A percentile compares a stretch with the other conserved stretches of the same genome.
These are phyloP conservation scores for Fusarium bactridioides DNA, from an alignment of 2,329 filamentous ascomycete genomes.

Conservation along the genomic window DNA sequence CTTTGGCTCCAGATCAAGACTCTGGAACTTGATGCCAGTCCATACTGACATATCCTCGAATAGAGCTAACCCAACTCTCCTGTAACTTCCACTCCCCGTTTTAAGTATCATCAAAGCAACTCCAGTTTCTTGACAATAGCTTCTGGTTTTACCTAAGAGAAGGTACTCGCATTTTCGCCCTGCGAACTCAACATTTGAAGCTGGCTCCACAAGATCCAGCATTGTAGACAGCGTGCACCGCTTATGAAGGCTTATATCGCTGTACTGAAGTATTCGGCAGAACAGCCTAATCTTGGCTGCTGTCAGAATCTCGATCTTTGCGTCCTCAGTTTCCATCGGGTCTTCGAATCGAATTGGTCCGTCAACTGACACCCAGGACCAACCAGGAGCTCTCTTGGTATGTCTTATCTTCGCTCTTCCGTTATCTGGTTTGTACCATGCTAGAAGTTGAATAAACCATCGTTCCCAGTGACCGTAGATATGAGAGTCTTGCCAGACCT, in stretches of 20 bases:
- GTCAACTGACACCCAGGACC: neutral
- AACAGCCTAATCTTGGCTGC: neutral
- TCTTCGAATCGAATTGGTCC: neutral
- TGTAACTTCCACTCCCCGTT: fast-evolving
- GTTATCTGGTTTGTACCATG: neutral
- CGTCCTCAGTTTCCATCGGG: neutral
- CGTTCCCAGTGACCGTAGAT: neutral
- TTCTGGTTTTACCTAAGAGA: fast-evolving
- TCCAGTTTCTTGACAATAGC: fast-evolving
- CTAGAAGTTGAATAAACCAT: neutral
- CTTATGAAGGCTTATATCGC: fast-evolving
- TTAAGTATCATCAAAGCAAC: neutral
- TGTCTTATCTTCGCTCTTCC: fast-evolving
- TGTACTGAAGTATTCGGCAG: neutral
- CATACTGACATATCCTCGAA: neutral
- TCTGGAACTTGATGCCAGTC: fast-evolving
- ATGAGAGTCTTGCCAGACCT: neutral
- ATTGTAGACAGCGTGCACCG: neutral
- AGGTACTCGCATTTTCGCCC: neutral
- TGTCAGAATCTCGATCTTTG: fast-evolving
- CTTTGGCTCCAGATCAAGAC: neutral
- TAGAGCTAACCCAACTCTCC: neutral
- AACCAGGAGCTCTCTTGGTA: neutral
- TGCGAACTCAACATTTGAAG: fast-evolving
- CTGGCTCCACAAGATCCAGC: neutral